A percentile compares a stretch with the other conserved stretches of the same genome.
phyloP scores from a whole-genome alignment of 2,329 filamentous ascomycete species.

The Capronia epimyces region DNA sequence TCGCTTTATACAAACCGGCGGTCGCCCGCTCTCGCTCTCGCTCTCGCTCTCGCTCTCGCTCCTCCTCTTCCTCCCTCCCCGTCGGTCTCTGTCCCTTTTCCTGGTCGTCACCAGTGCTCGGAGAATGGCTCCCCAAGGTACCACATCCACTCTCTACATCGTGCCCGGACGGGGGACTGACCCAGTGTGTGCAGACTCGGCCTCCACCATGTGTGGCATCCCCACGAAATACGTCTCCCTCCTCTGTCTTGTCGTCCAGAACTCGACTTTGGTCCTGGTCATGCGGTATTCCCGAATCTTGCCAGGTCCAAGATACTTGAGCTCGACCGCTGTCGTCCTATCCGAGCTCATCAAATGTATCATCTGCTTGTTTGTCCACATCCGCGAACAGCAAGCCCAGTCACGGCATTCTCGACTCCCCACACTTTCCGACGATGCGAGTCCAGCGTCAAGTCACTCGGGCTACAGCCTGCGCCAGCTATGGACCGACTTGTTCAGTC shows the following conservation, averaged over 20 bases:
- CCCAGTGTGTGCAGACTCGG: conserved; percentile 1
- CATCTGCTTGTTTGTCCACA: conserved; percentile 74
- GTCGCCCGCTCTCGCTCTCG: no score
- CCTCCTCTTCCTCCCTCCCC: not conserved
- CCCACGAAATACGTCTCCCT: conserved; percentile 27
- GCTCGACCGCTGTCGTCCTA: conserved; percentile 88
- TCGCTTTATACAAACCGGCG: not conserved
- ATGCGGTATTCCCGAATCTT: conserved; percentile 91
- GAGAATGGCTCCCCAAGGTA: conserved; percentile 13
- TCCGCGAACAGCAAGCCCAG: conserved; percentile 57
- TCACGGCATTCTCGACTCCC: conserved; percentile 11
- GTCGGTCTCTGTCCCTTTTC: no score
- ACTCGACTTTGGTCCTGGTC: conserved; percentile 25
- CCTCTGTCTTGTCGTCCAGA: conserved; percentile 25
- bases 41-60: no score
- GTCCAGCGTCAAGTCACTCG: conserved; percentile 29
- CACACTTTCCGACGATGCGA: conserved; percentile 19
- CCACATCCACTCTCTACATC: not conserved
- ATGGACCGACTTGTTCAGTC: conserved; percentile 72
- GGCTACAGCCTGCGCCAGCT: conserved; percentile 75
- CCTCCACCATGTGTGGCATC: conserved; percentile 22
- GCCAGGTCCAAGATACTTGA: conserved; percentile 85
- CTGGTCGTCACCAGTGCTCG: not conserved
- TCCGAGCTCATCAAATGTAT: conserved; percentile 88
- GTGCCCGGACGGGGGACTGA: not conserved